These are phyloP conservation scores for Hyaloperonospora arabidopsidis DNA, from an alignment of 352 stramenopile genomes.

Conservation along the genomic window DNA sequence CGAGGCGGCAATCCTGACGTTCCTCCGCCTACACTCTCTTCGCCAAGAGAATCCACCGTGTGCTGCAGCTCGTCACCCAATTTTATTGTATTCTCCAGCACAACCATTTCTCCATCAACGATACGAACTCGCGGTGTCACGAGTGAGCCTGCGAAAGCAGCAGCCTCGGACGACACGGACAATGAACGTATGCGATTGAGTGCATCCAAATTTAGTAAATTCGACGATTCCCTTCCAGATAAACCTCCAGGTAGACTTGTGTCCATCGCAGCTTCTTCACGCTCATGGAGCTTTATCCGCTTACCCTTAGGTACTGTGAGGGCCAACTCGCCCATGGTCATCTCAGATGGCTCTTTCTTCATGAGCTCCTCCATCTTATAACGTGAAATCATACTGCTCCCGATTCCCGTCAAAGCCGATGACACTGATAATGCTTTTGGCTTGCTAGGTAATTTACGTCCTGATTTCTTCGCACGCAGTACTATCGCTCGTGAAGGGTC, in stretches of 20 bases:
- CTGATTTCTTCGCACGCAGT: slow-evolving; percentile 27
- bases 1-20: slow-evolving; percentile 23
- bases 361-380: slow-evolving; percentile 49
- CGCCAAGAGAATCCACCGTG: slow-evolving; percentile 28
- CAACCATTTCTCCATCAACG: slow-evolving; percentile 81
- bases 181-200: slow-evolving; percentile 50
- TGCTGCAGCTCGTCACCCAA: slow-evolving; percentile 39
- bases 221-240: slow-evolving; percentile 19
- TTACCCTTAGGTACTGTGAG: slow-evolving; percentile 62
- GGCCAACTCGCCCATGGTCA: slow-evolving; percentile 80
- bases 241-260: slow-evolving; percentile 9
- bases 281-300: slow-evolving; percentile 49
- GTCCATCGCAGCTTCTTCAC: slow-evolving; percentile 42
- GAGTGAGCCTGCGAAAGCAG: slow-evolving; percentile 53
- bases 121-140: slow-evolving; percentile 77
- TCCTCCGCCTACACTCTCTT: slow-evolving; percentile 21
- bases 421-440: slow-evolving; percentile 40
- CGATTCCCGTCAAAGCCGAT: slow-evolving; percentile 31
- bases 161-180: slow-evolving; percentile 54
- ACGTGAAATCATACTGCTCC: slow-evolving; percentile 19
- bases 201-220: slow-evolving; percentile 32
- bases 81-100: slow-evolving; percentile 62
- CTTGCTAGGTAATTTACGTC: slow-evolving; percentile 49
- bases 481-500: slow-evolving; percentile 23
- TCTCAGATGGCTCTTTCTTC: slow-evolving; percentile 71